Percentiles rank a stretch among this genome's conserved stretches.
Conservation (phyloP, 768 basidiomycete species). For the Macrolepiota albuminosa region DNA sequence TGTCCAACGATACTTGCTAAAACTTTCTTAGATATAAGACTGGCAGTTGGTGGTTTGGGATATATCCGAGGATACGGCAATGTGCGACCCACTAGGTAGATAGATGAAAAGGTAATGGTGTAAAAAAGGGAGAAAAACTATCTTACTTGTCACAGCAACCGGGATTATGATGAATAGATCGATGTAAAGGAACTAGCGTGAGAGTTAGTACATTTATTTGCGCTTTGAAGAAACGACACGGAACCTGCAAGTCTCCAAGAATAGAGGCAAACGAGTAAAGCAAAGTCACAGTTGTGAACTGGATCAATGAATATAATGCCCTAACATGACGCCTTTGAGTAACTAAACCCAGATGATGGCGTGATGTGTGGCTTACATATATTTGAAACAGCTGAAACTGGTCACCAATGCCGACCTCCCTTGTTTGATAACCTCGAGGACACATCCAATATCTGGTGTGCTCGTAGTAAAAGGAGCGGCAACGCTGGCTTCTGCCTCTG, state of each 20-base stretch:
- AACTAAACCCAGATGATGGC: neutral
- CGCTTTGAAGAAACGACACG: neutral
- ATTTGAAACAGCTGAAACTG: slow-evolving; percentile 99
- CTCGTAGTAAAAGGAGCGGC: slow-evolving; percentile 96
- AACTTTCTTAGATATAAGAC: slow-evolving; percentile 93
- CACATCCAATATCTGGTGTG: slow-evolving; percentile 92
- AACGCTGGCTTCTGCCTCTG: slow-evolving; percentile 97
- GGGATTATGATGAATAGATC: slow-evolving; percentile 98
- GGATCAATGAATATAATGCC: slow-evolving; percentile 97
- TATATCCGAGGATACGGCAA: slow-evolving; percentile 83
- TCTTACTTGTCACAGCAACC: slow-evolving; percentile 90
- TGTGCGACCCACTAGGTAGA: slow-evolving; percentile 85
- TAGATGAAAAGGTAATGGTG: slow-evolving; percentile 1
- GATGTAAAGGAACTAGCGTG: slow-evolving; percentile 84
- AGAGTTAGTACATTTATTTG: slow-evolving; percentile 9
- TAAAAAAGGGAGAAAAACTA: neutral
- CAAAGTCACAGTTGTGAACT: slow-evolving; percentile 96
- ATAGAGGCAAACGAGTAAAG: slow-evolving; percentile 96
- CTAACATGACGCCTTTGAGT: slow-evolving; percentile 35
- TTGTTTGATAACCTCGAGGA: slow-evolving; percentile 94
- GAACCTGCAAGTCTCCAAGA: slow-evolving; percentile 92
- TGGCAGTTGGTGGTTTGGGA: slow-evolving; percentile 90
- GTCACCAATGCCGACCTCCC: slow-evolving; percentile 95
- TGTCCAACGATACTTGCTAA: slow-evolving; percentile 92
- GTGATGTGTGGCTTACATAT: slow-evolving; percentile 72